Percentiles rank a stretch among this genome's conserved stretches.
Evolutionary conservation across 108 stramenopile species (phyloP).

Genomic region (Cyclotella sp.): DNA sequence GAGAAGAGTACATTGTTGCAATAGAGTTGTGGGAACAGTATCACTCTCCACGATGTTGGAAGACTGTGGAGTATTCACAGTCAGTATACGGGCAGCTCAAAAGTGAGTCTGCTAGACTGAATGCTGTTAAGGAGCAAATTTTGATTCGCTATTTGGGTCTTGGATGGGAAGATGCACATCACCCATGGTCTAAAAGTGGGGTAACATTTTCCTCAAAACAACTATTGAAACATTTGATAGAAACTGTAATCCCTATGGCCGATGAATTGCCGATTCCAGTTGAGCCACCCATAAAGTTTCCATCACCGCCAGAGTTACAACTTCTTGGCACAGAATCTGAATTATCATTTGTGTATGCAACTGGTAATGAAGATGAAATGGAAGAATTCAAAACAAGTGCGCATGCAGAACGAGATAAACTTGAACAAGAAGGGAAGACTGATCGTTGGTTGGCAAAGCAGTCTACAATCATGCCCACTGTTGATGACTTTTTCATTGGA

Average conservation of each 20-base stretch:
- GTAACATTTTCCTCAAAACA: background rate
- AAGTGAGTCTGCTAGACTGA: constrained; percentile 5
- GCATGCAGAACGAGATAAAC: too few relatives aligned
- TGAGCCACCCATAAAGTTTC: constrained; percentile 1
- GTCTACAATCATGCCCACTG: too few relatives aligned
- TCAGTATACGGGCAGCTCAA: background rate
- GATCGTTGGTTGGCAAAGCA: too few relatives aligned
- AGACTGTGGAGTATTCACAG: background rate
- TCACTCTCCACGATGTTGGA: constrained; percentile 4
- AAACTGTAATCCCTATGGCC: background rate
- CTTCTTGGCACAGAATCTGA: too few relatives aligned
- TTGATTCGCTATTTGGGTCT: constrained; percentile 1
- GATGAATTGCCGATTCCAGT: background rate
- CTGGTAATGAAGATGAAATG: too few relatives aligned
- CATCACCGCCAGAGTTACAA: too few relatives aligned
- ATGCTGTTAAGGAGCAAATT: constrained; percentile 17
- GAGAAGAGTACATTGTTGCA: constrained; percentile 9
- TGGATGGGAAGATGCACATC: background rate
- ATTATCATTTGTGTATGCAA: too few relatives aligned
- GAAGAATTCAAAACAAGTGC: too few relatives aligned
- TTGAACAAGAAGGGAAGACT: too few relatives aligned
- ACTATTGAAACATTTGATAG: constrained; percentile 7
- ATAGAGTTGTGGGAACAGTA: constrained; percentile 1
- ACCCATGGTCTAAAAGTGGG: constrained; percentile 1
- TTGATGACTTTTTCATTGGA: too few relatives aligned